A percentile compares a stretch with the other conserved stretches of the same genome.
These are phyloP conservation scores for Citrus cavaleriei DNA, from an alignment of 345 rosid genomes.

Conservation along the genomic window DNA sequence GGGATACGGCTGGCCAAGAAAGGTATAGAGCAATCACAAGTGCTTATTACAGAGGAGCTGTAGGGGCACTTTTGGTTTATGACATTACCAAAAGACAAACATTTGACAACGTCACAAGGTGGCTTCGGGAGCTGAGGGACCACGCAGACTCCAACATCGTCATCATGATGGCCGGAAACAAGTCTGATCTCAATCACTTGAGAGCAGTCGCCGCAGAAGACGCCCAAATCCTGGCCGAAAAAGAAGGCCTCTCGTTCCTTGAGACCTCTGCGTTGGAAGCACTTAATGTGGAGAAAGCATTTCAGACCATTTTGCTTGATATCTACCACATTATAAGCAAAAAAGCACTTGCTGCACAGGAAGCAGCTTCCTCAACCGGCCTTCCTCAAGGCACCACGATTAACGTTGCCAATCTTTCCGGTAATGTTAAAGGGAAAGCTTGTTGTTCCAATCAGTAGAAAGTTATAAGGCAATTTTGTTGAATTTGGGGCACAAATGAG, in stretches of 20 bases:
- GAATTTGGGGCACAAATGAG: slow-evolving; percentile 2
- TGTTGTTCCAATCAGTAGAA: slow-evolving; percentile 51
- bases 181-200: slow-evolving; percentile 58
- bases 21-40: slow-evolving; percentile 71
- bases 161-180: slow-evolving; percentile 69
- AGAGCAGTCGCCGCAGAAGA: slow-evolving; percentile 36
- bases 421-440: slow-evolving; percentile 31
- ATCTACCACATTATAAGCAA: slow-evolving; percentile 57
- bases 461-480: not conserved
- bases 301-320: slow-evolving; percentile 55
- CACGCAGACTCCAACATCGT: slow-evolving; percentile 78
- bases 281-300: slow-evolving; percentile 53
- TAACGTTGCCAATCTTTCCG: slow-evolving; percentile 50
- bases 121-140: slow-evolving; percentile 64
- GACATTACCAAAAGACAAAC: slow-evolving; percentile 71
- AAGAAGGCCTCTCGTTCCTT: slow-evolving; percentile 46
- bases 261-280: slow-evolving; percentile 68
- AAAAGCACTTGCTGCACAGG: slow-evolving; percentile 60
- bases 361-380: slow-evolving; percentile 41
- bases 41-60: slow-evolving; percentile 72
- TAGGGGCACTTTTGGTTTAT: slow-evolving; percentile 62
- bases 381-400: slow-evolving; percentile 66
- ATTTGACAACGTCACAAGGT: slow-evolving; percentile 55
- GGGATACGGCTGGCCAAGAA: slow-evolving; percentile 78
- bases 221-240: slow-evolving; percentile 42